Conservation (phyloP, 345 rosid species). For the Salix brachista region DNA sequence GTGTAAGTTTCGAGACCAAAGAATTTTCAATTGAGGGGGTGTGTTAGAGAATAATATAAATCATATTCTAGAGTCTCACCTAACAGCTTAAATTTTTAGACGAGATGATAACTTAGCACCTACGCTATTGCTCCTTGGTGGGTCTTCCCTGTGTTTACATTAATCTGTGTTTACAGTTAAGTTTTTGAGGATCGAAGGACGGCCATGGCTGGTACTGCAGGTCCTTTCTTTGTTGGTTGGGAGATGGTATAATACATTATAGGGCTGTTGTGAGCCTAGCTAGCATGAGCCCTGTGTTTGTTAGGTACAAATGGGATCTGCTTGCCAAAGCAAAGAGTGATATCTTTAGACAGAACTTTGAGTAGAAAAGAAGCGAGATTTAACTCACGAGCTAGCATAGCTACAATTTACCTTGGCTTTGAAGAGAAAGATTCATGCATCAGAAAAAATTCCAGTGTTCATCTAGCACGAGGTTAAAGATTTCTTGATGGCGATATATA, state of each 20-base stretch:
- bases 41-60: too few species aligned
- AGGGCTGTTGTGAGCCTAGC: constrained; percentile 6
- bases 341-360: constrained; percentile 25
- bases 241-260: neutral
- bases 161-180: too few species aligned
- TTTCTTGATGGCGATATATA: constrained; percentile 26
- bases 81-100: too few species aligned
- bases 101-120: too few species aligned
- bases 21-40: rapidly evolving
- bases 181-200: too few species aligned
- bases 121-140: too few species aligned
- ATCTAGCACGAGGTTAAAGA: constrained; percentile 20
- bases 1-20: too few species aligned
- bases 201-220: too few species aligned
- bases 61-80: too few species aligned
- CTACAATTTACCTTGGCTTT: constrained; percentile 36
- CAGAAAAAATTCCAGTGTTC: neutral
- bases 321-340: constrained; percentile 22
- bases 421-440: constrained; percentile 34
- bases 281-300: constrained; percentile 17
- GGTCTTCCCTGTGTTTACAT: too few species aligned
- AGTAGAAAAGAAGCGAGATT: constrained; percentile 38
- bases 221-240: too few species aligned
- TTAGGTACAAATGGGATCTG: constrained; percentile 21
- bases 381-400: neutral